Conservation (phyloP, 257 asterid species). For the Paraleonurus japonicus region DNA sequence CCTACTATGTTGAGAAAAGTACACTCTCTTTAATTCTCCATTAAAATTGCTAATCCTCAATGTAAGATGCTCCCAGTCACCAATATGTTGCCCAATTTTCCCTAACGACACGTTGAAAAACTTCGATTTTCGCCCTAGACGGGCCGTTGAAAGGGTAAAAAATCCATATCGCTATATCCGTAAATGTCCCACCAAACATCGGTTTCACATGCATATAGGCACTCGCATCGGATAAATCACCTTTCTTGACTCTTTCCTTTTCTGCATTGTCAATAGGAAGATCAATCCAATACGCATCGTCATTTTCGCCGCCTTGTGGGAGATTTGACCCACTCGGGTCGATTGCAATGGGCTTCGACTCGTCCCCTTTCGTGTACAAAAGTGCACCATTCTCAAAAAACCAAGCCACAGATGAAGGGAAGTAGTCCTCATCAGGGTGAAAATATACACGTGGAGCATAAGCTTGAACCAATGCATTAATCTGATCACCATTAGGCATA, state of each 20-base stretch:
- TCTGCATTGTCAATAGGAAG: conserved; percentile 49
- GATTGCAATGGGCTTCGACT: conserved; percentile 44
- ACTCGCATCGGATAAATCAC: conserved; percentile 41
- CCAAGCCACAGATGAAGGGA: conserved; percentile 76
- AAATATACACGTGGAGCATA: conserved; percentile 62
- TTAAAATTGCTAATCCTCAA: conserved; percentile 69
- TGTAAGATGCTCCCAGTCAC: conserved; percentile 93
- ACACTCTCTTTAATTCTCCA: conserved; percentile 59
- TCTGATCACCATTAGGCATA: conserved; percentile 65
- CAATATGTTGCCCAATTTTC: conserved; percentile 68
- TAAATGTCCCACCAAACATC: conserved; percentile 62
- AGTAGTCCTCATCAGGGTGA: conserved; percentile 67
- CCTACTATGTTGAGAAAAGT: conserved; percentile 62
- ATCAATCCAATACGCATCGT: conserved; percentile 73
- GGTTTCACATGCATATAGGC: conserved; percentile 68
- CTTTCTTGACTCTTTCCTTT: conserved; percentile 50
- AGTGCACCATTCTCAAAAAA: conserved; percentile 73
- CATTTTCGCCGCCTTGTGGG: conserved; percentile 72
- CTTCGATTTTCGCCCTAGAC: conserved; percentile 60
- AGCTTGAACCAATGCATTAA: conserved; percentile 43
- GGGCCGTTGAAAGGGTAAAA: conserved; percentile 91
- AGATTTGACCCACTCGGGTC: conserved; percentile 61
- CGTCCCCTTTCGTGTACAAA: conserved; percentile 56
- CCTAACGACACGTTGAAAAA: conserved; percentile 51
- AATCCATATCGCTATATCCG: conserved; percentile 65